A percentile compares a stretch with the other conserved stretches of the same genome.
Conservation (phyloP, 2,329 filamentous ascomycete genomes). For the Zopfia rhizophila region DNA sequence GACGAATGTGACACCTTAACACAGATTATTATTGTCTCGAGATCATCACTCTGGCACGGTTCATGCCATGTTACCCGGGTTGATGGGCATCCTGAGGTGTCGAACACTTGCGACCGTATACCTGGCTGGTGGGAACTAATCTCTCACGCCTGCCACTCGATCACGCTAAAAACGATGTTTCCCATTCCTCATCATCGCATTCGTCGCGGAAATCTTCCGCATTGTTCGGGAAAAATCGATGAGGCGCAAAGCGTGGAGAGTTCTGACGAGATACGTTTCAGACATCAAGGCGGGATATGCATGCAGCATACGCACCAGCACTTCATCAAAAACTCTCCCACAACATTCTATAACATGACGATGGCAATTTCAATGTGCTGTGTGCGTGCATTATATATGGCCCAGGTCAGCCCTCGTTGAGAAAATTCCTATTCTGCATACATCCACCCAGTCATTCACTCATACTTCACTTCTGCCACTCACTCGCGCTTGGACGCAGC, state of each 20-base stretch:
- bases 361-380: no score
- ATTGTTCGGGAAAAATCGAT: constrained; percentile 24
- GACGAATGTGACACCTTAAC: no score
- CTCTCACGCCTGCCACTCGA: no score
- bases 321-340: constrained; percentile 23
- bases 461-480: constrained; percentile 22
- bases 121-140: no score
- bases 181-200: neutral
- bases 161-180: constrained; percentile 23
- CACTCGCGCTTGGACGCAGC: constrained; percentile 37
- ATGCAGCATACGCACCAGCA: constrained; percentile 23
- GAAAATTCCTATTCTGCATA: constrained; percentile 2
- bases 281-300: constrained; percentile 22
- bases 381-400: constrained; percentile 28
- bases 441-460: constrained; percentile 22
- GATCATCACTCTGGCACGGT: no score
- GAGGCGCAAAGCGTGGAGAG: constrained; percentile 26
- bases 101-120: no score
- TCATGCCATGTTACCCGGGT: no score
- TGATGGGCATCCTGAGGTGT: no score
- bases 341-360: neutral
- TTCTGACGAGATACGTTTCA: constrained; percentile 33
- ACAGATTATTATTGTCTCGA: no score
- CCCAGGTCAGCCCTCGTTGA: neutral
- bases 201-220: constrained; percentile 9